A percentile compares a stretch with the other conserved stretches of the same genome.
phyloP scores from a whole-genome alignment of 2,329 filamentous ascomycete species.

The Aureobasidium sp. region DNA sequence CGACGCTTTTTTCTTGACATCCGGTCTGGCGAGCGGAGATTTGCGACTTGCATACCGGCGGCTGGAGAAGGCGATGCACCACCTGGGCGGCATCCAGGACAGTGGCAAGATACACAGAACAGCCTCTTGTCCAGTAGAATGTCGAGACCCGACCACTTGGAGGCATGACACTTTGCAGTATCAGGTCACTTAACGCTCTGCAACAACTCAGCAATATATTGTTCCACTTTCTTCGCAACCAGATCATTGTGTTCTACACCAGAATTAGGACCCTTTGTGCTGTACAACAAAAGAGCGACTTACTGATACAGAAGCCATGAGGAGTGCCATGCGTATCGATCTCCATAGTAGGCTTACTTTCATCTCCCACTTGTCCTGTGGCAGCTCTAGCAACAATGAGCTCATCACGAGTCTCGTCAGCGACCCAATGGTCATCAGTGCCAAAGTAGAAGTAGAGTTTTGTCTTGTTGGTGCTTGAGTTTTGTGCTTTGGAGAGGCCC shows the following conservation, averaged over 20 bases:
- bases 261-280: background rate
- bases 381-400: slow-evolving; percentile 39
- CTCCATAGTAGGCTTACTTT: slow-evolving; percentile 43
- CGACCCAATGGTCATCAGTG: slow-evolving; percentile 53
- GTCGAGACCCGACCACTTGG: too few species aligned
- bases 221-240: slow-evolving; percentile 44
- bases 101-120: too few species aligned
- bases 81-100: too few species aligned
- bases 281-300: slow-evolving; percentile 20
- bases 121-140: too few species aligned
- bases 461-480: slow-evolving; percentile 20
- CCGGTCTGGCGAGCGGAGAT: too few species aligned
- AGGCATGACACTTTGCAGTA: background rate
- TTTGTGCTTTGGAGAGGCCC: slow-evolving; percentile 33
- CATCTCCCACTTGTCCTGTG: slow-evolving; percentile 20
- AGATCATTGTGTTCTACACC: slow-evolving; percentile 32
- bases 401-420: slow-evolving; percentile 47
- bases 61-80: too few species aligned
- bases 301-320: slow-evolving; percentile 52
- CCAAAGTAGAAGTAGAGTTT: slow-evolving; percentile 52
- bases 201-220: slow-evolving; percentile 30
- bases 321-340: slow-evolving; percentile 46
- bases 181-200: background rate
- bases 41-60: too few species aligned
- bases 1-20: too few species aligned